Base-by-base conservation (phyloP, 2,329 filamentous ascomycete species). In the Epichloe hybrida region DNA sequence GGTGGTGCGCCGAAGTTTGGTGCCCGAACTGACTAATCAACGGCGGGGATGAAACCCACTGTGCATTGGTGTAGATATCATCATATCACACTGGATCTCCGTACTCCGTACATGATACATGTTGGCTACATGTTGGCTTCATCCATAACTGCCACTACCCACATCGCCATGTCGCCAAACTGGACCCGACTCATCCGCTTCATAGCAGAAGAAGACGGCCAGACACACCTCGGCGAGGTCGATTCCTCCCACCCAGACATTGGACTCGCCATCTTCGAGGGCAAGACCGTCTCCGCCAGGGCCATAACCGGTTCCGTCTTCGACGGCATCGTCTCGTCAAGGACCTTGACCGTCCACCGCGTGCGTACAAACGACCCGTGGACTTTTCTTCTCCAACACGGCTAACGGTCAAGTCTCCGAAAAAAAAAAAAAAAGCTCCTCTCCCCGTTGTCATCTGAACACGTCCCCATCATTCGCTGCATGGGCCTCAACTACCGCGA, bases 401-500 rank as follows among this genome's bases (percentile, higher is more conserved):
- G 27, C 27, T 27, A 2, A 27, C 8, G 27, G 2, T 27, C 27
- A 27, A 27, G 27, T 8, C 27, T 27, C 20, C 17, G 17, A 0
- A 1, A 2, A 7, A 7, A 7, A 7, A 7, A 27, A 27, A 5
- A 23, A 13, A n/a, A 58, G 55, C 55, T 65, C 41, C 57, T 72
- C 17, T 60, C 64, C 2, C 69, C 69, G 0, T 50, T 72, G 20
- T 54, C 59, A 1, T 52, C 52, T 20, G 52, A 61, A 12, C 64
- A 72, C 35, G 62, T 69, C 5, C 64, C 65, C 36, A 64, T 66
- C 20, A 70, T 73, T 46, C 67, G 70, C 37, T 73, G 70, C 56
- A 59, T 73, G 45, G 71, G 71, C 6, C 64, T 73, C 48, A 74
- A 73, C 60, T 72, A 72, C 56, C 59, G 59, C 37, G 62, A 70